These are phyloP conservation scores for Chaetomium fimeti DNA, from an alignment of 495 filamentous ascomycete genomes.

Conservation along the genomic window DNA sequence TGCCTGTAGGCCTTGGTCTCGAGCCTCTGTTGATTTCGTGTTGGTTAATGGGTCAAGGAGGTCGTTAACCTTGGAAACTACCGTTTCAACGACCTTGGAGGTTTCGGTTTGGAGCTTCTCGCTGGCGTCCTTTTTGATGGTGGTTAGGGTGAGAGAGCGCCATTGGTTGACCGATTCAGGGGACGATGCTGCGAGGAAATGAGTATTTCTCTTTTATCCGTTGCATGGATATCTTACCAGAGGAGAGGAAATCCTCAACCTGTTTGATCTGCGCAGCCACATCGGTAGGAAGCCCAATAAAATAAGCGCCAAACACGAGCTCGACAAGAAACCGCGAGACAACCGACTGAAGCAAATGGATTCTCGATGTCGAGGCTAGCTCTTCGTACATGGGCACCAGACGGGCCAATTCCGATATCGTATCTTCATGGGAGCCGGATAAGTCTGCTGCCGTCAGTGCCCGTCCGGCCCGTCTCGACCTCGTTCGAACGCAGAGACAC, in stretches of 20 bases:
- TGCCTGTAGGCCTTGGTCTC: slow-evolving; percentile 47
- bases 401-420: slow-evolving; percentile 40
- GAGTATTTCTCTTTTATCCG: not conserved
- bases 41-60: slow-evolving; percentile 46
- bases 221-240: slow-evolving; percentile 38
- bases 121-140: slow-evolving; percentile 48
- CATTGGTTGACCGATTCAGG: slow-evolving; percentile 54
- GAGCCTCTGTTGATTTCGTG: slow-evolving; percentile 39
- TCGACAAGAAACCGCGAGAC: slow-evolving; percentile 53
- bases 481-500: slow-evolving; percentile 14
- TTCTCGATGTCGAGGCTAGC: slow-evolving; percentile 47
- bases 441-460: slow-evolving; percentile 38
- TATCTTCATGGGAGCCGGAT: slow-evolving; percentile 35
- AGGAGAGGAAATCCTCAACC: slow-evolving; percentile 46
- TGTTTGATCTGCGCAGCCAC: slow-evolving; percentile 43
- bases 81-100: slow-evolving; percentile 33
- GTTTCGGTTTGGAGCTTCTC: slow-evolving; percentile 47
- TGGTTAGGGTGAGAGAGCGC: slow-evolving; percentile 52
- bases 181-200: slow-evolving; percentile 35
- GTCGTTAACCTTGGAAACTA: slow-evolving; percentile 41
- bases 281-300: slow-evolving; percentile 50
- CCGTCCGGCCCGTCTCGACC: not conserved
- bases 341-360: slow-evolving; percentile 54
- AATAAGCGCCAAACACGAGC: slow-evolving; percentile 52
- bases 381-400: slow-evolving; percentile 53